These are phyloP conservation scores for Persicaria maculosa DNA, from an alignment of 148 eudicot species.

Conservation along the genomic window DNA sequence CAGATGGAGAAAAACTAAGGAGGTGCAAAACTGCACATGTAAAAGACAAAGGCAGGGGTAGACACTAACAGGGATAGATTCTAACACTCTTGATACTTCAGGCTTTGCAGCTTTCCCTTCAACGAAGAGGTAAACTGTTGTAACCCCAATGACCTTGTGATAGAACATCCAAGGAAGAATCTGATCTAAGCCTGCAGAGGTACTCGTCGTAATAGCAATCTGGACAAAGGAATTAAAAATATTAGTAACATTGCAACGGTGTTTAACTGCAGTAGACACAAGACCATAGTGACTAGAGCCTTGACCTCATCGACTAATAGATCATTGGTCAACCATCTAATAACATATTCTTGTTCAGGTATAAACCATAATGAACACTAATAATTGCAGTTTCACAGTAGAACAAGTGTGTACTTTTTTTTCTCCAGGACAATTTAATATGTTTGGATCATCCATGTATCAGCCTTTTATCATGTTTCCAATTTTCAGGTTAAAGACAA, in stretches of 20 bases:
- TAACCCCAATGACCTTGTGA: constrained; percentile 84
- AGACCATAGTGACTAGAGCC: not conserved
- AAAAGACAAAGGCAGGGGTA: not conserved
- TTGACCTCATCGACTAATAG: not conserved
- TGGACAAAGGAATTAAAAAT: constrained; percentile 18
- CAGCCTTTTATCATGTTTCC: not conserved
- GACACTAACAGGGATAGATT: constrained; percentile 78
- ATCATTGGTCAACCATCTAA: not conserved
- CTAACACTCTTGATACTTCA: constrained; percentile 67
- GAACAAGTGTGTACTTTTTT: not conserved
- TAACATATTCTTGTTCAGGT: not conserved
- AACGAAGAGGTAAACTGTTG: constrained; percentile 75
- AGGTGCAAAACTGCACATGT: not conserved
- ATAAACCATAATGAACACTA: not conserved
- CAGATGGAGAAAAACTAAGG: constrained; percentile 3
- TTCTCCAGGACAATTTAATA: not conserved
- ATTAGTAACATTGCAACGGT: not conserved
- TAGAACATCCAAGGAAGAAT: constrained; percentile 86
- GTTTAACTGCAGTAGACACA: not conserved
- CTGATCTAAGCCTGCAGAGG: constrained; percentile 74
- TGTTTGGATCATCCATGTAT: not conserved
- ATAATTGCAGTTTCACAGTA: not conserved
- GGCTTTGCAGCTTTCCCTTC: constrained; percentile 94
- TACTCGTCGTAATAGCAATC: constrained; percentile 75
- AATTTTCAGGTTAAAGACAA: not conserved